Evolutionary conservation across 2,329 filamentous ascomycete species (phyloP).

Genomic region (Stenocarpella maydis): DNA sequence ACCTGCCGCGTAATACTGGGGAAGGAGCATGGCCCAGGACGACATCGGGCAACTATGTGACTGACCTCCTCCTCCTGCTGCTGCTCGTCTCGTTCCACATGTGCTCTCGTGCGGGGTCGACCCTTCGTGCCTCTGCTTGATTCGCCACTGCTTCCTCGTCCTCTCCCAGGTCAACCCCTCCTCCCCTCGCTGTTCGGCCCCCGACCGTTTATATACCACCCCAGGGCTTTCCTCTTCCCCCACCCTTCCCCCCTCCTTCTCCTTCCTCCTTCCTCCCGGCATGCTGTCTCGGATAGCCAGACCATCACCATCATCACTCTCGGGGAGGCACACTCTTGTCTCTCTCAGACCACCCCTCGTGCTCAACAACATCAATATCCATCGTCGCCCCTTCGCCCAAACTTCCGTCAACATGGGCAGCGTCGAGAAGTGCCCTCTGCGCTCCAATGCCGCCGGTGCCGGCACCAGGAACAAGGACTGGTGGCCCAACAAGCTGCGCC

Average conservation of each 20-base stretch:
- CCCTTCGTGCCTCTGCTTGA: not conserved
- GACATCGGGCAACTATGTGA: no score
- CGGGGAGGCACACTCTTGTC: not conserved
- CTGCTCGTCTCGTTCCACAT: no score
- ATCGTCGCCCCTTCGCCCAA: not conserved
- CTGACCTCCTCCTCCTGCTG: no score
- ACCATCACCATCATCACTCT: not conserved
- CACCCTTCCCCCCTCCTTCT: not conserved
- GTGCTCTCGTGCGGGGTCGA: constrained; percentile 11
- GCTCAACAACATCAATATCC: not conserved
- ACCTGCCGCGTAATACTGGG: no score
- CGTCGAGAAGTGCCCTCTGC: constrained; percentile 31
- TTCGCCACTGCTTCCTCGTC: constrained; percentile 17
- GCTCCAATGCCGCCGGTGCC: constrained; percentile 59
- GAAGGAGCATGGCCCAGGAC: no score
- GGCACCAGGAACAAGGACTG: constrained; percentile 73
- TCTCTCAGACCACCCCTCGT: not conserved
- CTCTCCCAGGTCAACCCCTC: not conserved
- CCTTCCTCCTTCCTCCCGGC: not conserved
- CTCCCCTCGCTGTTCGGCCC: no score
- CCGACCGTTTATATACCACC: constrained; percentile 27
- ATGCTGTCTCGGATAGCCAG: constrained; percentile 19
- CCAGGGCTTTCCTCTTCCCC: constrained; percentile 1
- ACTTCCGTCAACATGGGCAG: constrained; percentile 31
- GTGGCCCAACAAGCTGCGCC: constrained; percentile 73